A percentile compares a stretch with the other conserved stretches of the same genome.
phyloP scores from a whole-genome alignment of 1,139 yeast genomes.

The Hemisphaericaspora lyxosophila region DNA sequence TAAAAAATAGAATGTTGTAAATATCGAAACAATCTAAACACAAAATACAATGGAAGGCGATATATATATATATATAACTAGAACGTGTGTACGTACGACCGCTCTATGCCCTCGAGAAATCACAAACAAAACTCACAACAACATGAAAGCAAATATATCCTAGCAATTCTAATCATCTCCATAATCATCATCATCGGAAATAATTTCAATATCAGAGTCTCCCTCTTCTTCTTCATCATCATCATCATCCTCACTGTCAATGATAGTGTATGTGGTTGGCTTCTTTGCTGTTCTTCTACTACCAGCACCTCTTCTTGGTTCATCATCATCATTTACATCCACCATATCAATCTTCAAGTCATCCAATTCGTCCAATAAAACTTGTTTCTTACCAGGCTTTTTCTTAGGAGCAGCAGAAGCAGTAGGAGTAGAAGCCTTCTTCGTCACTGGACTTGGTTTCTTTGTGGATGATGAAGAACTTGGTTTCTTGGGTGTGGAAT shows the following conservation, averaged over 20 bases:
- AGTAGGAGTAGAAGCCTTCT: conserved; percentile 1
- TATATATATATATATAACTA: too few species aligned
- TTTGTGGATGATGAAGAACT: neutral
- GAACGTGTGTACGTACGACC: too few species aligned
- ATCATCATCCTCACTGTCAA: conserved; percentile 11
- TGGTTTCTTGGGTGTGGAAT: conserved; percentile 4
- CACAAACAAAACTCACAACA: too few species aligned
- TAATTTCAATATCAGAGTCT: conserved; percentile 7
- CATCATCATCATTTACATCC: neutral
- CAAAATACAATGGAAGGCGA: too few species aligned
- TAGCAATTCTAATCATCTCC: conserved; percentile 5
- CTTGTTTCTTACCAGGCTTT: conserved; percentile 8
- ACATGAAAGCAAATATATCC: neutral
- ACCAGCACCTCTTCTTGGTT: conserved; percentile 4
- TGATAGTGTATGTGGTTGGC: conserved; percentile 8
- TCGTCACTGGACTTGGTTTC: conserved; percentile 5
- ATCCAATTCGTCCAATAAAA: conserved; percentile 16
- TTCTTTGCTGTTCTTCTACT: conserved; percentile 8
- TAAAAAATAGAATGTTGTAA: too few species aligned
- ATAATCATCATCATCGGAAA: conserved; percentile 11
- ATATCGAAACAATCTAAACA: too few species aligned
- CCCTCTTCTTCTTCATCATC: conserved; percentile 12
- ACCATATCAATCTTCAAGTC: conserved; percentile 14
- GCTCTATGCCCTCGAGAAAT: too few species aligned
- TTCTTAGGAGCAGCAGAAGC: conserved; percentile 1